These are phyloP conservation scores for Penicillium odoratum DNA, from an alignment of 495 filamentous ascomycete species.

Conservation along the genomic window DNA sequence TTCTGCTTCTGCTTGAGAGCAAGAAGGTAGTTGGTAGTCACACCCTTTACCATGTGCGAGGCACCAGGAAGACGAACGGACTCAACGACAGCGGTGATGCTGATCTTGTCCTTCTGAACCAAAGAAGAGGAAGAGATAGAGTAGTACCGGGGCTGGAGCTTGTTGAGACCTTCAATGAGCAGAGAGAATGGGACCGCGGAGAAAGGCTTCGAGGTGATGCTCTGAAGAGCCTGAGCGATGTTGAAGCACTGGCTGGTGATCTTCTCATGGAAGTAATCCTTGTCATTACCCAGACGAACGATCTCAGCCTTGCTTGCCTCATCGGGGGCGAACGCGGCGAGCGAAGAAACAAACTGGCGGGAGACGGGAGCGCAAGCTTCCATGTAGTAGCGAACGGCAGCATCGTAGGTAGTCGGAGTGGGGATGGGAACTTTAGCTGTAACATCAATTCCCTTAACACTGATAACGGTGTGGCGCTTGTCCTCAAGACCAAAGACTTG, in stretches of 20 bases:
- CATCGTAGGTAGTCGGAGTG: conserved; percentile 94
- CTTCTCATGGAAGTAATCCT: conserved; percentile 93
- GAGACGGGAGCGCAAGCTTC: conserved; percentile 95
- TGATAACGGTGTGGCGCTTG: conserved; percentile 83
- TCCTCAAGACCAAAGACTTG: conserved; percentile 69
- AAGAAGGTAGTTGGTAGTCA: conserved; percentile 95
- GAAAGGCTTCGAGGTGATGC: conserved; percentile 73
- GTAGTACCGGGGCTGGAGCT: conserved; percentile 97
- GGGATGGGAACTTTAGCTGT: conserved; percentile 98
- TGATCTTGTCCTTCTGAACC: conserved; percentile 90
- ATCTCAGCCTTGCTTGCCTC: conserved; percentile 83
- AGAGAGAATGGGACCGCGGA: conserved; percentile 85
- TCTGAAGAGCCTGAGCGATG: conserved; percentile 84
- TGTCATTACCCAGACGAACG: conserved; percentile 84
- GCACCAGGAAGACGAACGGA: conserved; percentile 73
- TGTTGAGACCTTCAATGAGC: conserved; percentile 89
- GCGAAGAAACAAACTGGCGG: conserved; percentile 85
- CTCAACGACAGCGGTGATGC: conserved; percentile 95
- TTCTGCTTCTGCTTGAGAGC: conserved; percentile 98
- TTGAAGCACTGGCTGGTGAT: conserved; percentile 82
- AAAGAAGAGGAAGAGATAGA: conserved; percentile 97
- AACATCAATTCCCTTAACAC: conserved; percentile 88
- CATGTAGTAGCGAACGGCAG: conserved; percentile 92
- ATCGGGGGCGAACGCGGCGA: conserved; percentile 88
- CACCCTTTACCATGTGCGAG: conserved; percentile 82